Percentiles rank a stretch among this genome's conserved stretches.
These are phyloP conservation scores for Bolboschoenus planiculmis DNA, from an alignment of 176 grass and related monocot genomes.

Conservation along the genomic window DNA sequence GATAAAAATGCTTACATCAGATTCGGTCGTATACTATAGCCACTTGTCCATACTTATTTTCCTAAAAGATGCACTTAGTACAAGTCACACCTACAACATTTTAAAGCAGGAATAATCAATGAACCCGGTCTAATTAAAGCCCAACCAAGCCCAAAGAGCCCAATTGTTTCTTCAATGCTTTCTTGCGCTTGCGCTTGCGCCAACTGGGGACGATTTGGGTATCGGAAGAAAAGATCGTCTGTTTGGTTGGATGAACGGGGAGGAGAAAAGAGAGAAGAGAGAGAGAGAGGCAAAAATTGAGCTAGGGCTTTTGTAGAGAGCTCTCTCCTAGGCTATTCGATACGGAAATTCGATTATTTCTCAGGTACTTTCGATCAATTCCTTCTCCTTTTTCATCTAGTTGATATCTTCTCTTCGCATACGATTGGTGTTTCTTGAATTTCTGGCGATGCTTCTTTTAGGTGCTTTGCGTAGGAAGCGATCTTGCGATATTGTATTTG, in stretches of 20 bases:
- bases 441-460: not conserved
- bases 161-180: not conserved
- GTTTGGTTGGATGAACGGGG: conserved; percentile 10
- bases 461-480: not conserved
- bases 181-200: no score
- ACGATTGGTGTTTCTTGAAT: not conserved
- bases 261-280: not conserved
- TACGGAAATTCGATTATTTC: not conserved
- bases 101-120: not conserved
- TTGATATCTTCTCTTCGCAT: not conserved
- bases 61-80: not conserved
- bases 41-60: not conserved
- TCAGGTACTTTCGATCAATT: not conserved
- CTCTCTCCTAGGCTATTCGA: not conserved
- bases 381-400: not conserved
- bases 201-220: not conserved
- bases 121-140: not conserved
- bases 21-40: not conserved
- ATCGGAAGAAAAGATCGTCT: not conserved
- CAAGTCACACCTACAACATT: not conserved
- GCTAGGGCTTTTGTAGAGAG: conserved; percentile 6
- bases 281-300: not conserved
- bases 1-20: not conserved
- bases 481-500: not conserved
- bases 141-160: not conserved